These are phyloP conservation scores for Russula sp. DNA, from an alignment of 768 basidiomycete genomes.

Conservation along the genomic window DNA sequence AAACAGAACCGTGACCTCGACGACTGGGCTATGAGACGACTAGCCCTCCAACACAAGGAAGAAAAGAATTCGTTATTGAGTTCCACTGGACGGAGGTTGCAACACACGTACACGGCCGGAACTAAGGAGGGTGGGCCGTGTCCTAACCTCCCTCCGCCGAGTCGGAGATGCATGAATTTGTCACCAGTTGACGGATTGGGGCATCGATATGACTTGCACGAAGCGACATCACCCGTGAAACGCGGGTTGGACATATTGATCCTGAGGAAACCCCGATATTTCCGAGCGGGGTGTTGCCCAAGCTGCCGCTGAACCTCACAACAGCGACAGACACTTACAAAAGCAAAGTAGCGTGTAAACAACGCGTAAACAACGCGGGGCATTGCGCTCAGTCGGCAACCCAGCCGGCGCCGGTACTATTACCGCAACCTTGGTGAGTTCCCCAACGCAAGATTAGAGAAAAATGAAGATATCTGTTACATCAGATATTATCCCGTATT, in stretches of 20 bases:
- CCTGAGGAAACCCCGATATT: not conserved
- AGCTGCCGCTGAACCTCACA: too few species aligned
- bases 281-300: too few species aligned
- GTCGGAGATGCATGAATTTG: not conserved
- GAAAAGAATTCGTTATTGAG: not conserved
- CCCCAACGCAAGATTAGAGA: too few species aligned
- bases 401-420: not conserved
- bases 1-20: not conserved
- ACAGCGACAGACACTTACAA: not conserved
- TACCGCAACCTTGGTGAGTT: too few species aligned
- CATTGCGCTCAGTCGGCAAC: not conserved
- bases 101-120: too few species aligned
- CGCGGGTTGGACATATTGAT: not conserved
- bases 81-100: not conserved
- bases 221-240: not conserved
- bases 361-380: conserved; percentile 22
- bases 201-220: not conserved
- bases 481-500: too few species aligned
- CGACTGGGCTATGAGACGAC: not conserved
- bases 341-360: conserved; percentile 2
- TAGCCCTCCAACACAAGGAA: not conserved
- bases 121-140: not conserved
- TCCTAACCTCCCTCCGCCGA: not conserved
- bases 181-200: not conserved
- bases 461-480: too few species aligned